Percentiles rank a stretch among this genome's conserved stretches.
These are phyloP conservation scores for Cyclotella distinguenda DNA, from an alignment of 108 stramenopile species.

Conservation along the genomic window DNA sequence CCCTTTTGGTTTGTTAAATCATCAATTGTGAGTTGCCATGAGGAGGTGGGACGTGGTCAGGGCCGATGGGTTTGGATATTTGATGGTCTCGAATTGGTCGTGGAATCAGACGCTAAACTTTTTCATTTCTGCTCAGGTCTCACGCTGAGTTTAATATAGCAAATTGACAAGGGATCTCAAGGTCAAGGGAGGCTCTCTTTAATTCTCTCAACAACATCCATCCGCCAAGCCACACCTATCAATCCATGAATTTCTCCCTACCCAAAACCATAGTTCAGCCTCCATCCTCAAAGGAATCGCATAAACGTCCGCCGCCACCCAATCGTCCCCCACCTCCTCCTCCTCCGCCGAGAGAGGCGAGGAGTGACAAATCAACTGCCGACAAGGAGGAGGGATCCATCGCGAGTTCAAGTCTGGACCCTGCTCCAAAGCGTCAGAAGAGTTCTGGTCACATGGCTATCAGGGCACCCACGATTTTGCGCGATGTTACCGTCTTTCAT, in stretches of 20 bases:
- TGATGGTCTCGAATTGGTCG: too few species aligned
- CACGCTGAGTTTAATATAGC: not conserved
- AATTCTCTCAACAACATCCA: not conserved
- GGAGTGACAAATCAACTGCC: not conserved
- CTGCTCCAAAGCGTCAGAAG: conserved; percentile 2
- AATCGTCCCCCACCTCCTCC: conserved; percentile 50
- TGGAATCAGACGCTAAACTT: too few species aligned
- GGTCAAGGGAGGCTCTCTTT: conserved; percentile 9
- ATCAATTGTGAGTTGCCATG: conserved; percentile 6
- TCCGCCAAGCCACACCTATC: not conserved
- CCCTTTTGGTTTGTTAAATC: conserved; percentile 11
- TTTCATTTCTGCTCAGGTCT: not conserved
- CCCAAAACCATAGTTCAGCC: conserved; percentile 3
- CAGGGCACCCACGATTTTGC: conserved; percentile 63
- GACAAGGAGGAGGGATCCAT: conserved; percentile 1
- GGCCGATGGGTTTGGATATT: too few species aligned
- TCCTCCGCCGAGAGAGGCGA: conserved; percentile 15
- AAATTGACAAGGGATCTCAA: conserved; percentile 1
- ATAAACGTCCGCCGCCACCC: conserved; percentile 18
- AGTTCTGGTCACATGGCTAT: conserved; percentile 46
- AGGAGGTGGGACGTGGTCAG: not conserved
- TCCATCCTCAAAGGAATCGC: too few species aligned
- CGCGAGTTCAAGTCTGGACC: not conserved
- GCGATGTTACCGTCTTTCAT: conserved; percentile 80
- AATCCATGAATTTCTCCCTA: conserved; percentile 10